Evolutionary conservation across 2,329 filamentous ascomycete species (phyloP).

Genomic region (Cadophora sp.): DNA sequence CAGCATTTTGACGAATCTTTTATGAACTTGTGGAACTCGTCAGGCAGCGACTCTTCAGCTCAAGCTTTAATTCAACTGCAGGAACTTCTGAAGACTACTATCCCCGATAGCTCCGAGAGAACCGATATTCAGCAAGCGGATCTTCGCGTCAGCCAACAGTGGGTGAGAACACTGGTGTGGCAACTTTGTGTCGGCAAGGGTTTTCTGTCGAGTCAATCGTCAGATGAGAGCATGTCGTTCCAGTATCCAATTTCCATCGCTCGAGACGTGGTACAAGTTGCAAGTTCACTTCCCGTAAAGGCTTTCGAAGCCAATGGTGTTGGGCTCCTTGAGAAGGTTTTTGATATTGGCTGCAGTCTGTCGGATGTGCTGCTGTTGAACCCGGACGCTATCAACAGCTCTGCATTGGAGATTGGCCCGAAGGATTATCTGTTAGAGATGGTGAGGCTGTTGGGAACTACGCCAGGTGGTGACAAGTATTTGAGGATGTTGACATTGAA

Average conservation of each 20-base stretch:
- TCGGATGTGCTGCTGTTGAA: constrained; percentile 39
- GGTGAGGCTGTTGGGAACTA: constrained; percentile 22
- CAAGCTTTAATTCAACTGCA: constrained; percentile 29
- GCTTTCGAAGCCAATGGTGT: constrained; percentile 47
- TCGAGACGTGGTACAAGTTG: constrained; percentile 37
- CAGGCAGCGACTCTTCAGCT: constrained; percentile 22
- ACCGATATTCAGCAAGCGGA: constrained; percentile 56
- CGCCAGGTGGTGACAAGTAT: constrained; percentile 27
- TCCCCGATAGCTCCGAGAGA: constrained; percentile 28
- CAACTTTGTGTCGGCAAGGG: constrained; percentile 46
- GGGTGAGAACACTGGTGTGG: constrained; percentile 36
- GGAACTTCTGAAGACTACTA: constrained; percentile 26
- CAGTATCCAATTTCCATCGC: constrained; percentile 66
- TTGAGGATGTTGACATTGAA: constrained; percentile 22
- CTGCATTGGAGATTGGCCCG: constrained; percentile 26
- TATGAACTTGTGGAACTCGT: constrained; percentile 42
- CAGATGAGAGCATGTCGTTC: constrained; percentile 64
- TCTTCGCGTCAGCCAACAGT: constrained; percentile 33
- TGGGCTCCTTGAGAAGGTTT: constrained; percentile 46
- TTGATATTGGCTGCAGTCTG: constrained; percentile 46
- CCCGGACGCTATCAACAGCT: constrained; percentile 21
- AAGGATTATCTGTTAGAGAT: constrained; percentile 30
- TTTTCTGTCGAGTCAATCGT: constrained; percentile 62
- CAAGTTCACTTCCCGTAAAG: constrained; percentile 34
- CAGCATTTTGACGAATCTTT: constrained; percentile 40